Conservation (phyloP, 345 rosid species). For the Sisymbrium irio region DNA sequence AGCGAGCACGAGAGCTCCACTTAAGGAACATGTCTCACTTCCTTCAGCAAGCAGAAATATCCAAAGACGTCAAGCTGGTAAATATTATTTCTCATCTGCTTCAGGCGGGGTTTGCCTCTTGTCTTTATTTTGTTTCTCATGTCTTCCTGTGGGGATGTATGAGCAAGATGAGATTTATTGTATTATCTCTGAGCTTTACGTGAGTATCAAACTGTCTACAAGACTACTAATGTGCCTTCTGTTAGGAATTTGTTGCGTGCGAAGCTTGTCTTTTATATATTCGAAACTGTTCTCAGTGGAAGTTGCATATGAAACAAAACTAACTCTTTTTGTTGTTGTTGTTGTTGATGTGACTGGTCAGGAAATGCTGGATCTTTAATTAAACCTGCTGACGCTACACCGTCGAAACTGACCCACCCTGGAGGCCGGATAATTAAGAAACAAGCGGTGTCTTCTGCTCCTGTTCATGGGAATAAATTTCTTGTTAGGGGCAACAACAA, state of each 20-base stretch:
- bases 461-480: conserved; percentile 41
- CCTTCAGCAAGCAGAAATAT: conserved; percentile 31
- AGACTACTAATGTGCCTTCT: background rate
- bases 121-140: background rate
- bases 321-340: background rate
- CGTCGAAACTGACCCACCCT: conserved; percentile 33
- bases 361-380: conserved; percentile 41
- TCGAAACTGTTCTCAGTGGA: background rate
- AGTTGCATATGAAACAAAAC: background rate
- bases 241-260: background rate
- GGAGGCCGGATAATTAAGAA: conserved; percentile 44
- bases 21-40: conserved; percentile 13
- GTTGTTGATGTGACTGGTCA: conserved; percentile 32
- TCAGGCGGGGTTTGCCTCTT: background rate
- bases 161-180: background rate
- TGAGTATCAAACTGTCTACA: background rate
- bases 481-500: conserved; percentile 34
- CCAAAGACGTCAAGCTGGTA: conserved; percentile 48
- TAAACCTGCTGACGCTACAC: conserved; percentile 29
- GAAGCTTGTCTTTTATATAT: background rate
- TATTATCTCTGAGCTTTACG: background rate
- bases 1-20: conserved; percentile 35
- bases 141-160: background rate
- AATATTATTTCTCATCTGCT: background rate
- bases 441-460: conserved; percentile 38